Base-by-base conservation (phyloP, 2,329 filamentous ascomycete genomes). In the Exophiala dermatitidis region DNA sequence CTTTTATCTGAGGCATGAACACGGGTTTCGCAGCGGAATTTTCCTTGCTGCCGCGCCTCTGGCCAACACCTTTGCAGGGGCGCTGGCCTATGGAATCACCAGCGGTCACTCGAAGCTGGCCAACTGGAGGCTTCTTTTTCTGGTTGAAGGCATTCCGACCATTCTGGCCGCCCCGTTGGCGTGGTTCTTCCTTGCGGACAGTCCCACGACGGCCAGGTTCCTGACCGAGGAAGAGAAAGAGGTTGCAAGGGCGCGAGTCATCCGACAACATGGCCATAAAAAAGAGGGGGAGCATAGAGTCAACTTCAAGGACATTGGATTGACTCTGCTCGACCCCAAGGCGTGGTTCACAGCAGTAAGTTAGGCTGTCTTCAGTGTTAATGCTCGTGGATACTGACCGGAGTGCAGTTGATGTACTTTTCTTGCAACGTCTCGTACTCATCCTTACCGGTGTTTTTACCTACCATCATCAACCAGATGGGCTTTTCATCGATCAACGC, bases 51-150 rank as follows among this genome's bases (percentile, higher is more conserved):
- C 72, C 0, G 82, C 83, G 0, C 83, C 84, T 1, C 76, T 95
- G 3, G 88, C 89, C 1, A 93, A 88, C 40, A 84, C 83, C 1
- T 90, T 94, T 65, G 87, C 88, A 0, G 83, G 83, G 1, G 82
- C 81, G 2, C 71, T 85, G 4, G 82, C 82, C 1, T 85, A 82
- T 53, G 80, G 77, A 3, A 84, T 87, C 64, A 82, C 81, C 5
- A 77, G 78, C 29, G 80, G 82, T 7, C 73, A 77, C 61, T 72
- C 74, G 2, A 65, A 72, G 10, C 67, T 86, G 41, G 75, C 79
- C 2, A 79, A 76, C 52, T 89, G 85, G 86, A 76, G 81, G 56
- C 65, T 84, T 7, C 64, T 86, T 57, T 82, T 84, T 66, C 69
- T 86, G 4, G 78, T 86, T 4, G 83, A 87, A 68, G 83, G 83